Conservation (phyloP, 2,329 filamentous ascomycete genomes). For the Metarhizium guizhouense region DNA sequence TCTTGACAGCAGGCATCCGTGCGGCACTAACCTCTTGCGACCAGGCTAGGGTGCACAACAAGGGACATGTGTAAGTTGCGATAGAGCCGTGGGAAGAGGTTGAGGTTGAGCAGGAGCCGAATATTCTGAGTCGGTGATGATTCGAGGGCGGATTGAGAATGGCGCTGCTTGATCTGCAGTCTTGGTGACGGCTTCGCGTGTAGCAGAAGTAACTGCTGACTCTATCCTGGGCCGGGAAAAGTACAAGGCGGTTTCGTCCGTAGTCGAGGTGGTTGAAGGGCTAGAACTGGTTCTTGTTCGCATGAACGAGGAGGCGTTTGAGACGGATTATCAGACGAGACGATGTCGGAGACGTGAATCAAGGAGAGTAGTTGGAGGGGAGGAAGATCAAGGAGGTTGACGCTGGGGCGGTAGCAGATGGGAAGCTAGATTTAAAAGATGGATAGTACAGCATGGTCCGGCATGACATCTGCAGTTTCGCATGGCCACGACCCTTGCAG, state of each 20-base stretch:
- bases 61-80: neutral
- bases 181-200: neutral
- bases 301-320: neutral
- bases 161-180: conserved; percentile 1
- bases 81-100: neutral
- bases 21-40: conserved; percentile 33
- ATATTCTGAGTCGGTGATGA: neutral
- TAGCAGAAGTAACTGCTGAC: too few species aligned
- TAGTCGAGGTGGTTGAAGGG: neutral
- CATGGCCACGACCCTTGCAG: neutral
- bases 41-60: neutral
- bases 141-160: neutral
- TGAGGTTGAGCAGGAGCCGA: neutral
- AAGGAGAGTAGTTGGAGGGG: neutral
- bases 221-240: neutral
- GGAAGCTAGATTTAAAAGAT: conserved; percentile 1
- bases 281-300: neutral
- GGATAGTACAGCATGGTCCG: neutral
- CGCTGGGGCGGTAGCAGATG: neutral
- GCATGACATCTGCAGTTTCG: conserved; percentile 1
- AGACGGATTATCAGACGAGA: conserved; percentile 3
- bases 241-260: neutral
- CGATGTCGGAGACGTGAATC: conserved; percentile 4
- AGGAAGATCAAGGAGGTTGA: neutral
- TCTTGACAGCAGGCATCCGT: conserved; percentile 41